Evolutionary conservation across 257 asterid genomes (phyloP).

Genomic region (Solanum ossicruentum): DNA sequence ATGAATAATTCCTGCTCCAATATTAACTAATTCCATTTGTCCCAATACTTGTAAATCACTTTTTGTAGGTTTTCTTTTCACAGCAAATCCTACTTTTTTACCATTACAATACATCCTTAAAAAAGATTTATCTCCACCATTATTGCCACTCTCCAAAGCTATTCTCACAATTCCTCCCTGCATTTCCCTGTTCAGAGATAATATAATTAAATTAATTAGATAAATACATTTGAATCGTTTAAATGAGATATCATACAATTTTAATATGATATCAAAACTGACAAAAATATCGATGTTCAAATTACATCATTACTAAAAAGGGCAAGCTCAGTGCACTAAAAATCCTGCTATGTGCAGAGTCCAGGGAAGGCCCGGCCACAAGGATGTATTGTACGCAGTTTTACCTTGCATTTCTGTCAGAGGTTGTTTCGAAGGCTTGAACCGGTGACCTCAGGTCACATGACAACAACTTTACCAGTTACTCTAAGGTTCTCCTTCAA

Average conservation of each 20-base stretch:
- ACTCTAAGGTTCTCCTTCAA: no score
- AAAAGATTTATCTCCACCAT: constrained; percentile 7
- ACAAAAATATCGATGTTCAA: background rate
- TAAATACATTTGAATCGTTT: background rate
- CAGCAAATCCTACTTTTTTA: constrained; percentile 36
- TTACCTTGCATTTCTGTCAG: no score
- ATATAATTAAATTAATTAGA: background rate
- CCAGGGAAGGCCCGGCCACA: no score
- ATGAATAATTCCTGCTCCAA: constrained; percentile 36
- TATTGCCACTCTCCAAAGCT: constrained; percentile 22
- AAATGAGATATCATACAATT: background rate
- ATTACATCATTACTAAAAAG: no score
- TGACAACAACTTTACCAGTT: no score
- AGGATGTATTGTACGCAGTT: no score
- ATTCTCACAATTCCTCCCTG: constrained; percentile 34
- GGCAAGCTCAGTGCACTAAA: no score
- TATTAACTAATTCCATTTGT: constrained; percentile 19
- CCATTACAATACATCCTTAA: constrained; percentile 58
- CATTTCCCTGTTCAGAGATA: constrained; percentile 23
- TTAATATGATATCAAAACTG: background rate
- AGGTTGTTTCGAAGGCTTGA: no score
- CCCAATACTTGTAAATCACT: constrained; percentile 29
- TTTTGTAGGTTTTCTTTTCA: constrained; percentile 21
- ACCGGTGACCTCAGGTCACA: no score
- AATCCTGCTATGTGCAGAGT: no score